Conservation (phyloP, 306 rosid genomes). For the Vigna angularis region DNA sequence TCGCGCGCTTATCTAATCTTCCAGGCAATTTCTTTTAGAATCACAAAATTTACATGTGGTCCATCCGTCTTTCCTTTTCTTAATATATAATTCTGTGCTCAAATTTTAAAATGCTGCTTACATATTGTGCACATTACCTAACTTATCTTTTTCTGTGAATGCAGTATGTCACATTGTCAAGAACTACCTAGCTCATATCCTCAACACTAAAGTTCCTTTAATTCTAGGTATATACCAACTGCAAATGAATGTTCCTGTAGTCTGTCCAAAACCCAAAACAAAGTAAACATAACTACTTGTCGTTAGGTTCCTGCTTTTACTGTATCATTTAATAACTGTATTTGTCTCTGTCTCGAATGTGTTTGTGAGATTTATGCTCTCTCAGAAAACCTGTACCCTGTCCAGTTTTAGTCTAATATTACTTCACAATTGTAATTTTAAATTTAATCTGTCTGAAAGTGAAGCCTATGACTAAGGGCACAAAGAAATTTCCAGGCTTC, state of each 20-base stretch:
- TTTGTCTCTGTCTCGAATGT: constrained; percentile 13
- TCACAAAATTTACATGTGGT: neutral
- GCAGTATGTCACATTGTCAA: constrained; percentile 89
- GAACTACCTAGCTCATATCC: constrained; percentile 81
- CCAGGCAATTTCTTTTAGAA: neutral
- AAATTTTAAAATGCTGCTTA: constrained; percentile 21
- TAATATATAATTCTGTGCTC: neutral
- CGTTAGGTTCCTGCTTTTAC: constrained; percentile 1
- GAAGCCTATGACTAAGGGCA: neutral
- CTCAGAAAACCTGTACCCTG: neutral
- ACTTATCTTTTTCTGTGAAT: constrained; percentile 39
- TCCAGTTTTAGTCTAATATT: neutral
- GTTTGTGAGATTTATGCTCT: constrained; percentile 20
- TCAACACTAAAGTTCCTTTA: constrained; percentile 84
- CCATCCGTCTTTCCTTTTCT: constrained; percentile 17
- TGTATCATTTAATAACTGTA: neutral
- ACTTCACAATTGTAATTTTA: constrained; percentile 7
- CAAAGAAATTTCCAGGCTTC: constrained; percentile 15
- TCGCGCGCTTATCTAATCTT: neutral
- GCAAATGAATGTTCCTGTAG: constrained; percentile 6
- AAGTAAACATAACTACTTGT: constrained; percentile 7
- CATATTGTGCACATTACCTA: constrained; percentile 8
- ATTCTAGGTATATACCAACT: constrained; percentile 72
- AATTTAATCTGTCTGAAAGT: constrained; percentile 17
- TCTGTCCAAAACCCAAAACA: neutral